Evolutionary conservation across 2,329 filamentous ascomycete species (phyloP).

Genomic region (Trichophyton verrucosum): DNA sequence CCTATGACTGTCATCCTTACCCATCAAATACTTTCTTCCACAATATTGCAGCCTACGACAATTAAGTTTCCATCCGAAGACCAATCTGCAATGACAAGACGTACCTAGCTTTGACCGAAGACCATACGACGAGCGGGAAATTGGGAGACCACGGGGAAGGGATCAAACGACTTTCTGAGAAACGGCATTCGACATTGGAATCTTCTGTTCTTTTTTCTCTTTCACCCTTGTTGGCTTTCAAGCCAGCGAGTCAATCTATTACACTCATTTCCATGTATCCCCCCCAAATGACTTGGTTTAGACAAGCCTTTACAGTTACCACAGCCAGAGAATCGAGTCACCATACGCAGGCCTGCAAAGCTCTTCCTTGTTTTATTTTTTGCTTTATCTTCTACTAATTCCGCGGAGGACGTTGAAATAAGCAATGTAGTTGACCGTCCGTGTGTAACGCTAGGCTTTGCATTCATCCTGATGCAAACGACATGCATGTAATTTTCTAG

Average conservation of each 20-base stretch:
- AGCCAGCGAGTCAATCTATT: not conserved
- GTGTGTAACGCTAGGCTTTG: not conserved
- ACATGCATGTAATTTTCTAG: too few relatives aligned
- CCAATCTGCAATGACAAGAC: not conserved
- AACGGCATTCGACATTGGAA: not conserved
- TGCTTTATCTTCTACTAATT: not conserved
- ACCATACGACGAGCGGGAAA: not conserved
- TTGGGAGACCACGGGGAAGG: not conserved
- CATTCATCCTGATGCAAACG: too few relatives aligned
- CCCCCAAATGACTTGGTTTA: not conserved
- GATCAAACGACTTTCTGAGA: not conserved
- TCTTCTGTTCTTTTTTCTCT: not conserved
- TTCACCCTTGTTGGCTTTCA: not conserved
- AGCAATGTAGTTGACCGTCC: not conserved
- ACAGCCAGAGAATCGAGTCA: conserved; percentile 2
- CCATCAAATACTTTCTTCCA: not conserved
- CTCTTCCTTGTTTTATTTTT: not conserved
- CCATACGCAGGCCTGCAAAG: conserved; percentile 4
- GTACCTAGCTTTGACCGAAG: not conserved
- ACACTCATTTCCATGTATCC: not conserved
- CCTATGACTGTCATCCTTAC: not conserved
- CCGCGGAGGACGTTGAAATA: not conserved
- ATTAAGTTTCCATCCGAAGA: not conserved
- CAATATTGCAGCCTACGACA: not conserved
- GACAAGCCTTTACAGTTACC: not conserved